Percentiles rank a stretch among this genome's conserved stretches.
Evolutionary conservation across 108 stramenopile species (phyloP).

Genomic region (Discostella stelligeroides): DNA sequence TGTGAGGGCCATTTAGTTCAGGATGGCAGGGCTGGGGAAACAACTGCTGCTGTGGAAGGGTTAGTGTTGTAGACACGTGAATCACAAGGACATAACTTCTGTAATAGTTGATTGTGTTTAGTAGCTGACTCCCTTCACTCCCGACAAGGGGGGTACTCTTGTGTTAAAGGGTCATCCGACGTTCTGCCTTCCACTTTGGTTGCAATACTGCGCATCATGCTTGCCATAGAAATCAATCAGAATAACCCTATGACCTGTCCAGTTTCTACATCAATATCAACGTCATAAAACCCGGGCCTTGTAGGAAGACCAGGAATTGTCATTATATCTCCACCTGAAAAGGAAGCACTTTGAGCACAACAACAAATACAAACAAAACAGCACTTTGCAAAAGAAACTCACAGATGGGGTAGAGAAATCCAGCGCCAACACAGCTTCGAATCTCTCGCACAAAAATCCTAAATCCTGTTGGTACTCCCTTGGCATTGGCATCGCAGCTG

Average conservation of each 20-base stretch:
- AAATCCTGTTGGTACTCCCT: conserved; percentile 93
- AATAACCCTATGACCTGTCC: conserved; percentile 97
- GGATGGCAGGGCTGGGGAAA: conserved; percentile 69
- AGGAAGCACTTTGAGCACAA: not conserved
- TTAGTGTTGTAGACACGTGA: too few species aligned
- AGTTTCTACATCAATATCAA: conserved; percentile 93
- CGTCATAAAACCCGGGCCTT: conserved; percentile 98
- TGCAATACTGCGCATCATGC: too few species aligned
- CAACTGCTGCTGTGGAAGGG: too few species aligned
- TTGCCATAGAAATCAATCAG: conserved; percentile 39
- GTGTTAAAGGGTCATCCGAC: too few species aligned
- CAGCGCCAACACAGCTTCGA: conserved; percentile 95
- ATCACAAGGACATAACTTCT: too few species aligned
- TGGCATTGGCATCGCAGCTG: conserved; percentile 90
- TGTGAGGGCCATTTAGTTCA: conserved; percentile 82
- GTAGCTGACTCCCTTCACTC: too few species aligned
- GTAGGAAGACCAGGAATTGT: conserved; percentile 99
- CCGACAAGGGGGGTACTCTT: too few species aligned
- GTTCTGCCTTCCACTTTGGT: too few species aligned
- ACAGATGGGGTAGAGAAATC: conserved; percentile 96
- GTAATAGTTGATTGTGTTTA: too few species aligned
- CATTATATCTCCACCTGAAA: conserved; percentile 92
- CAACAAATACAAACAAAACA: too few species aligned
- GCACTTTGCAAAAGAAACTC: not conserved
- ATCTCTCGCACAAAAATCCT: conserved; percentile 94